Conservation (phyloP, 345 rosid genomes). For the Salix udensis region DNA sequence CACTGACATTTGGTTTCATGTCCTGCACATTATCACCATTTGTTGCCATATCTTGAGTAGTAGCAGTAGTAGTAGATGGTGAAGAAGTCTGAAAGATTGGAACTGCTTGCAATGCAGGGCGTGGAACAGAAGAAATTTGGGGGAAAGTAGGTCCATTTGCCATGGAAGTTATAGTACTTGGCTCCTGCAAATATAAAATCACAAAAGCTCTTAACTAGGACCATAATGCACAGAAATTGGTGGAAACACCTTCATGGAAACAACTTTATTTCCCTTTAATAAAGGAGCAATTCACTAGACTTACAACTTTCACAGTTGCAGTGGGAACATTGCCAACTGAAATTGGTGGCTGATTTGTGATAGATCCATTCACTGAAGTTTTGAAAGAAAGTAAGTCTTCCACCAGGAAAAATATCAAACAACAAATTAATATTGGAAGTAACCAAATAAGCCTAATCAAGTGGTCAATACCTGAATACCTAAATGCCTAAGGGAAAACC, state of each 20-base stretch:
- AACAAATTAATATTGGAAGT: background rate
- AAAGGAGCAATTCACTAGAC: conserved; percentile 25
- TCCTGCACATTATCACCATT: conserved; percentile 59
- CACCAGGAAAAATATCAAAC: conserved; percentile 10
- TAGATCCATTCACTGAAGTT: conserved; percentile 62
- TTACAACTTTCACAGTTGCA: conserved; percentile 89
- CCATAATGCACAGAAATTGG: conserved; percentile 2
- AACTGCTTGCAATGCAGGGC: conserved; percentile 70
- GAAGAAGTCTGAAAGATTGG: conserved; percentile 81
- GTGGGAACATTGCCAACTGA: conserved; percentile 68
- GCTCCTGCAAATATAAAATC: conserved; percentile 55
- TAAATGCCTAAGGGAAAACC: background rate
- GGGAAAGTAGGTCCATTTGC: conserved; percentile 61
- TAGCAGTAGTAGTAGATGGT: conserved; percentile 43
- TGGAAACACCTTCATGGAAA: conserved; percentile 1
- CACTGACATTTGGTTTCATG: conserved; percentile 72
- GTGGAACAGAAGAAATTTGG: conserved; percentile 62
- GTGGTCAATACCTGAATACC: background rate
- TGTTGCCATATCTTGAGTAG: conserved; percentile 70
- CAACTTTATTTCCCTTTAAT: conserved; percentile 6
- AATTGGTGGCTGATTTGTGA: conserved; percentile 58
- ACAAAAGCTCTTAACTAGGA: conserved; percentile 10
- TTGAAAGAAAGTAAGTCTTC: conserved; percentile 14
- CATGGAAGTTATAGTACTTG: conserved; percentile 71
- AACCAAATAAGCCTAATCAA: conserved; percentile 2